Evolutionary conservation across 352 stramenopile species (phyloP).

Genomic region (Aphanomyces astaci): DNA sequence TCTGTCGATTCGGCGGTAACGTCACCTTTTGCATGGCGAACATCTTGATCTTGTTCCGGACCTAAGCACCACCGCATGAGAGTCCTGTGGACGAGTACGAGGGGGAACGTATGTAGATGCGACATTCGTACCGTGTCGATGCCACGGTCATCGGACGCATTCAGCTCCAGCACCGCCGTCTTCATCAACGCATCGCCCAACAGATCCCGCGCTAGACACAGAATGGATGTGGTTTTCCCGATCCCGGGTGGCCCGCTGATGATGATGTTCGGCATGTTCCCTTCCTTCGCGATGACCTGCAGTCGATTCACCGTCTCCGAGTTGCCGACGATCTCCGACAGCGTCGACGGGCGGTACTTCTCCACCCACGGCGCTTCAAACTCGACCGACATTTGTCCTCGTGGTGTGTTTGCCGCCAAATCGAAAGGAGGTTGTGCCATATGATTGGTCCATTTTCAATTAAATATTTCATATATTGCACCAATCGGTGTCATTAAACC

Average conservation of each 20-base stretch:
- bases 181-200: constrained; percentile 64
- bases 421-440: not conserved
- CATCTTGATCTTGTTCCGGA: constrained; percentile 98
- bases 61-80: constrained; percentile 18
- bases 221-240: constrained; percentile 91
- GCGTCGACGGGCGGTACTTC: constrained; percentile 92
- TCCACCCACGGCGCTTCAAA: constrained; percentile 97
- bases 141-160: constrained; percentile 95
- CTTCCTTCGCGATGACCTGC: constrained; percentile 91
- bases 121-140: constrained; percentile 55
- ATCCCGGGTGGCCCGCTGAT: constrained; percentile 90
- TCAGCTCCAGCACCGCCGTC: constrained; percentile 95
- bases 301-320: constrained; percentile 93
- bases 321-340: constrained; percentile 97
- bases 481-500: not conserved
- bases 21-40: constrained; percentile 99
- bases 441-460: constrained; percentile 1
- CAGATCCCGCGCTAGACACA: constrained; percentile 85
- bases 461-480: not conserved
- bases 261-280: constrained; percentile 99
- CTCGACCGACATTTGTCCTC: constrained; percentile 47
- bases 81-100: not conserved
- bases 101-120: not conserved
- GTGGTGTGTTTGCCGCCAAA: not conserved
- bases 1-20: constrained; percentile 87